Evolutionary conservation across 202 grass and related monocot genomes (phyloP).

Genomic region (Brachypodium distachyon): DNA sequence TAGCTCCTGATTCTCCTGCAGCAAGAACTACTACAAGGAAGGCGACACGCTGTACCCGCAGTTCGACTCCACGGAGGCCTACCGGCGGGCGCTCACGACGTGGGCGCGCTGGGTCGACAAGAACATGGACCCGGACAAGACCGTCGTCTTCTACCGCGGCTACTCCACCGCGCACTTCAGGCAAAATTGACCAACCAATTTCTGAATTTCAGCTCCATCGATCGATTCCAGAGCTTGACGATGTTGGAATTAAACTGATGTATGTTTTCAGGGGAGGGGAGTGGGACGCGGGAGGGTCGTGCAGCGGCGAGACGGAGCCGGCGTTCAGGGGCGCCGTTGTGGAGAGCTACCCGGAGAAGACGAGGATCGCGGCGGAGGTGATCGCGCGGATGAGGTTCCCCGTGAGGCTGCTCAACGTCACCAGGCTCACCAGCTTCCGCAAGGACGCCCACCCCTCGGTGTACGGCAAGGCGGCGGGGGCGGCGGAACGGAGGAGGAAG

Average conservation of each 20-base stretch:
- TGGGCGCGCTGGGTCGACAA: slow-evolving; percentile 85
- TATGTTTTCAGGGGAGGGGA: slow-evolving; percentile 88
- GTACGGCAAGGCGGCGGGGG: slow-evolving; percentile 34
- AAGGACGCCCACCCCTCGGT: slow-evolving; percentile 71
- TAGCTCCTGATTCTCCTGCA: too few relatives aligned
- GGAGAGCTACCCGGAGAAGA: slow-evolving; percentile 68
- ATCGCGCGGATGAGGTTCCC: slow-evolving; percentile 62
- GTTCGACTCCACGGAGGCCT: slow-evolving; percentile 71
- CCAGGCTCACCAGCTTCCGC: slow-evolving; percentile 72
- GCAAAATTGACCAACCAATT: slow-evolving; percentile 2
- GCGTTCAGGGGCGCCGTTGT: slow-evolving; percentile 40
- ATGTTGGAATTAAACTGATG: too few relatives aligned
- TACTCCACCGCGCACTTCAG: slow-evolving; percentile 93
- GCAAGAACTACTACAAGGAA: slow-evolving; percentile 89
- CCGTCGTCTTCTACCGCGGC: slow-evolving; percentile 73
- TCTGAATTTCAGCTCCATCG: too few relatives aligned
- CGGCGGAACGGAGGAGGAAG: slow-evolving; percentile 11
- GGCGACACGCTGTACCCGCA: slow-evolving; percentile 48
- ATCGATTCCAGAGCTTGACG: too few relatives aligned
- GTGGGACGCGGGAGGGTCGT: slow-evolving; percentile 87
- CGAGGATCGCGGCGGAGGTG: slow-evolving; percentile 65
- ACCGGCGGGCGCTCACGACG: slow-evolving; percentile 54
- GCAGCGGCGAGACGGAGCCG: slow-evolving; percentile 66
- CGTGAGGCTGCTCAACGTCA: slow-evolving; percentile 68
- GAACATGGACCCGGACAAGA: slow-evolving; percentile 57